Evolutionary conservation across 805 yeast genomes (phyloP), one percentile per base, ranked within the genome.

Genomic region (Dipodascus albidus): DNA sequence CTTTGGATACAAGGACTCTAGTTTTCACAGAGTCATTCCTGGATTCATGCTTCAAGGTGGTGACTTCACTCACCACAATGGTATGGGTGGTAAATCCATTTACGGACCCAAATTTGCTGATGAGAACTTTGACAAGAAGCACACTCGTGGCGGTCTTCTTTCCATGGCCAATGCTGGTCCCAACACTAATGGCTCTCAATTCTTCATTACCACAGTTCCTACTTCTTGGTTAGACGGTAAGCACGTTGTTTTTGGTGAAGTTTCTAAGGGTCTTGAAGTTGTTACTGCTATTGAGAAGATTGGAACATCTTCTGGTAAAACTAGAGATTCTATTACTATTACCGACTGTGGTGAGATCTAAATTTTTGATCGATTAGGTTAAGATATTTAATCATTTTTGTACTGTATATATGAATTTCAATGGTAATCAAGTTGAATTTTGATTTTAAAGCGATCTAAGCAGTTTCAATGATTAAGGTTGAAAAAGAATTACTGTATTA

Each of bases 161-260:
- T 74, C 80, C n/a, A 79, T 79, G 83, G 83, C 82, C 52, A 79
- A 79, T 58, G 78, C 81, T 3, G 83, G 83, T 1, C 76, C 78
- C 44, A 72, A 72, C 60, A 78, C 82, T 35, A 79, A 79, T 60
- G 83, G 83, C 2, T 76, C 81, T 1, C 83, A 79, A 61, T 79
- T 79, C 56, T 79, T 79, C 65, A 78, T 79, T 57, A 79, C 83
- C 47, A 90, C 97, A 23, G 96, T 85, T 21, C 77, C 79, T 33
- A 87, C 96, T 54, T 73, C 83, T 50, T 93, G 99, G 98, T 80
- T 93, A 66, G 88, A 93, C 66, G 93, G 95, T 59, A 81, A 75
- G 62, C 99, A 93, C 70, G 99, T 93, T 66, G 99, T 93, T 47
- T 93, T 93, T 64, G 99, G 99, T 60, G 87, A 88, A 72, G 96